Conservation (phyloP, 176 grass and related monocot species). For the Aegilops longissima region DNA sequence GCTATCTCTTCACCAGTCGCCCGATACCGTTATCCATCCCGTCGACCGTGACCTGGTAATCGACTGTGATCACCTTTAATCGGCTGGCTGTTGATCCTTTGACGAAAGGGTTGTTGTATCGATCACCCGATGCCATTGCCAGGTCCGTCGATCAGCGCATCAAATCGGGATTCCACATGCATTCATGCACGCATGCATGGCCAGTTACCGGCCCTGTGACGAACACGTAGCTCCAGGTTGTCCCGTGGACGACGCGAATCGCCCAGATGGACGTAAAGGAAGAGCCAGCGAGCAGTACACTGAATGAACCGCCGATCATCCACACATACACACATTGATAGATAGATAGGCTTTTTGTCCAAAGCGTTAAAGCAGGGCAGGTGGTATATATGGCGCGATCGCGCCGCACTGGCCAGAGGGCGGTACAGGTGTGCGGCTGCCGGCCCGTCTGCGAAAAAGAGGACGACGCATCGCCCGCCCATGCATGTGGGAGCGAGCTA, state of each 20-base stretch:
- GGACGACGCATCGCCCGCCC: not conserved
- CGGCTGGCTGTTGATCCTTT: not conserved
- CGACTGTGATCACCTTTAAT: not conserved
- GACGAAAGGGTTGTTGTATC: not conserved
- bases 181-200: not conserved
- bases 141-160: not conserved
- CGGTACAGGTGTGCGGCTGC: not conserved
- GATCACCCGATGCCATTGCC: not conserved
- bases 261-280: not conserved
- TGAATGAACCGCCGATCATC: not conserved
- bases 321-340: not conserved
- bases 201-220: not conserved
- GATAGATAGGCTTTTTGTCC: not conserved
- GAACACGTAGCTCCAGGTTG: not conserved
- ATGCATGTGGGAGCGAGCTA: not conserved
- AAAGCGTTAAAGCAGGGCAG: not conserved
- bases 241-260: not conserved
- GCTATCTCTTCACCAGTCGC: not conserved
- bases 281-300: not conserved
- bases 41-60: not conserved
- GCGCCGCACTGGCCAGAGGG: not conserved
- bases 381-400: not conserved
- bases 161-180: not conserved
- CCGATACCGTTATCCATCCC: not conserved
- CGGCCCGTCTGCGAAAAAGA: not conserved